Percentiles rank a stretch among this genome's conserved stretches.
phyloP scores from a whole-genome alignment of 2,329 filamentous ascomycete genomes.

The Hypoxylon sp. region DNA sequence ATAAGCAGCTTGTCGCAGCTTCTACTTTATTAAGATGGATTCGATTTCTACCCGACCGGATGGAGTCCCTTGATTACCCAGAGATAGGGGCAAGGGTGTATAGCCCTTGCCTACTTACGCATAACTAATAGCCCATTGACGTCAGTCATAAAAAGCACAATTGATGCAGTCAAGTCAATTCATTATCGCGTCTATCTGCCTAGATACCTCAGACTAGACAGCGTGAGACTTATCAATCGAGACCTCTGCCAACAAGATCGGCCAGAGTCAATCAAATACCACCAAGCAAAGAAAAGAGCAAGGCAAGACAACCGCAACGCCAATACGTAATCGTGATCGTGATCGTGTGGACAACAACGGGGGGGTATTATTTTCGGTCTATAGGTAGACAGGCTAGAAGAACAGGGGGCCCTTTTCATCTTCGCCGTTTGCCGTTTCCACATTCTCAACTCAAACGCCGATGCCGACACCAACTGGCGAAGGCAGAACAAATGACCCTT shows the following conservation, averaged over 20 bases:
- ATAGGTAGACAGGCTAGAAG: not conserved
- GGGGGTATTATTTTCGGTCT: not conserved
- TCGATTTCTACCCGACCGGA: no score
- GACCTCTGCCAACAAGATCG: not conserved
- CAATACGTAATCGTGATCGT: not conserved
- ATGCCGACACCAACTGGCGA: not conserved
- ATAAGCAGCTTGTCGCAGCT: not conserved
- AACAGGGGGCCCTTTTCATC: not conserved
- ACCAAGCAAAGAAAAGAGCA: not conserved
- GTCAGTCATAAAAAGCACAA: not conserved
- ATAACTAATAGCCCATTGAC: no score
- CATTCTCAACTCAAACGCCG: not conserved
- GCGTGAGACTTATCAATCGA: not conserved
- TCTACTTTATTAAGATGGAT: not conserved
- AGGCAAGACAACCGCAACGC: conserved; percentile 1
- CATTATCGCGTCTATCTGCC: not conserved
- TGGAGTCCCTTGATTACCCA: no score
- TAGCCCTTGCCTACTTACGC: no score
- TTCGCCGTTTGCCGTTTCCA: not conserved
- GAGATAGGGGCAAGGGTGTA: no score
- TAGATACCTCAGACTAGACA: no score
- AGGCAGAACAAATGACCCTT: not conserved
- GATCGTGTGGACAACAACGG: not conserved
- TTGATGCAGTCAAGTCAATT: not conserved
- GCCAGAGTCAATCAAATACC: not conserved